Conservation (phyloP, 208 protist species). For the Blechomonas ayalai region DNA sequence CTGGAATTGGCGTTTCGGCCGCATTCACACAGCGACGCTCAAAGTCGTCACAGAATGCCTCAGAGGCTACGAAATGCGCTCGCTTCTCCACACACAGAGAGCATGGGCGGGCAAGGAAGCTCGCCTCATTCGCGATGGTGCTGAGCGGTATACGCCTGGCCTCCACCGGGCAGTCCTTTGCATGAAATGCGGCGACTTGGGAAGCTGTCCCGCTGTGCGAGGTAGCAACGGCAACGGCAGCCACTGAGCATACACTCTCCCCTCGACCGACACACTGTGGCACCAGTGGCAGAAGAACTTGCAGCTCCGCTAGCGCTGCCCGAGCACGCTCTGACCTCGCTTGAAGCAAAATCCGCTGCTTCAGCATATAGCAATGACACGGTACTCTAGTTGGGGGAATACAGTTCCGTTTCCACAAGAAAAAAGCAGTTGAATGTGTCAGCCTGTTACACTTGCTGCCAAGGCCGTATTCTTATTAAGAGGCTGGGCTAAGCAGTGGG, state of each 20-base stretch:
- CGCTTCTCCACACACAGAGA: slow-evolving; percentile 35
- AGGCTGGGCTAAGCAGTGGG: too few relatives aligned
- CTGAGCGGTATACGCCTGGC: slow-evolving; percentile 32
- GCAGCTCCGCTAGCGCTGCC: too few relatives aligned
- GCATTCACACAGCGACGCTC: slow-evolving; percentile 20
- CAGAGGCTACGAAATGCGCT: slow-evolving; percentile 65
- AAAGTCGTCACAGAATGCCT: slow-evolving; percentile 55
- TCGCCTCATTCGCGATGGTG: slow-evolving; percentile 21
- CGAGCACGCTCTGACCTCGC: too few relatives aligned
- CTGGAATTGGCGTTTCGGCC: slow-evolving; percentile 8
- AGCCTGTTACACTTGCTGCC: too few relatives aligned
- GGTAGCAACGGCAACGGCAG: slow-evolving; percentile 13
- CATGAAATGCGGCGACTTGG: slow-evolving; percentile 3
- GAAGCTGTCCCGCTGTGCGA: slow-evolving; percentile 3
- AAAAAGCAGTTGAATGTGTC: too few relatives aligned
- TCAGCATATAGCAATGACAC: too few relatives aligned
- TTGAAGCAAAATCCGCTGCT: too few relatives aligned
- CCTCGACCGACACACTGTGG: slow-evolving; percentile 9
- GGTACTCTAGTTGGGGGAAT: too few relatives aligned
- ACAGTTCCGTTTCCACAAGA: too few relatives aligned
- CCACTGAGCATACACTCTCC: background rate
- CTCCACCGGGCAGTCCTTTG: slow-evolving; percentile 48
- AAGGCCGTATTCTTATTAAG: too few relatives aligned
- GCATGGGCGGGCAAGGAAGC: slow-evolving; percentile 50
- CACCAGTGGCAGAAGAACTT: slow-evolving; percentile 7